Evolutionary conservation across 345 rosid genomes (phyloP).

Genomic region (Sonneratia alba): DNA sequence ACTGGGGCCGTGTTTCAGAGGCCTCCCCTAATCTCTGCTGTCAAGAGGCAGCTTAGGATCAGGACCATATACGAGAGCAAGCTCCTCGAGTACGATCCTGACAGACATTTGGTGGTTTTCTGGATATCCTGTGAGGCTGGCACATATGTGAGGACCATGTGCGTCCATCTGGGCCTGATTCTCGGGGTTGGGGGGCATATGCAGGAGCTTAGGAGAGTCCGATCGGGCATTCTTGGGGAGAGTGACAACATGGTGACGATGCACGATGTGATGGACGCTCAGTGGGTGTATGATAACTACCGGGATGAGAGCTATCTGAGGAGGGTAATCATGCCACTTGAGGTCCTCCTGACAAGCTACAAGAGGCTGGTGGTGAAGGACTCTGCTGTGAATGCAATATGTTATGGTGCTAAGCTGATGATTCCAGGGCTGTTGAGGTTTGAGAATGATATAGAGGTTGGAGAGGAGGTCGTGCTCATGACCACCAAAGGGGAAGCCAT

Average conservation of each 20-base stretch:
- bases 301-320: slow-evolving; percentile 69
- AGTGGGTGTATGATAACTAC: slow-evolving; percentile 54
- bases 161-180: slow-evolving; percentile 82
- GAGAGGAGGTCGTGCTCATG: slow-evolving; percentile 84
- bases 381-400: slow-evolving; percentile 84
- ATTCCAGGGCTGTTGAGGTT: slow-evolving; percentile 79
- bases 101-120: slow-evolving; percentile 76
- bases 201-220: slow-evolving; percentile 85
- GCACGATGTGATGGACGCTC: slow-evolving; percentile 98
- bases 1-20: slow-evolving; percentile 89
- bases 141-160: slow-evolving; percentile 83
- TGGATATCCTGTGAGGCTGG: slow-evolving; percentile 95
- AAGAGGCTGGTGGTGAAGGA: slow-evolving; percentile 91
- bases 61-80: slow-evolving; percentile 79
- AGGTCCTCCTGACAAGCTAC: slow-evolving; percentile 71
- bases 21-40: slow-evolving; percentile 84
- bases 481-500: slow-evolving; percentile 91
- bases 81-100: slow-evolving; percentile 68
- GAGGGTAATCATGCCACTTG: slow-evolving; percentile 85
- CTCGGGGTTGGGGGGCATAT: slow-evolving; percentile 90
- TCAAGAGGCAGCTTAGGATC: slow-evolving; percentile 85
- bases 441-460: slow-evolving; percentile 77
- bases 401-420: slow-evolving; percentile 90
- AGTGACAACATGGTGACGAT: slow-evolving; percentile 86
- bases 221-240: slow-evolving; percentile 87